These are phyloP conservation scores for Paxillus ammoniavirescens DNA, from an alignment of 768 basidiomycete species.

Conservation along the genomic window DNA sequence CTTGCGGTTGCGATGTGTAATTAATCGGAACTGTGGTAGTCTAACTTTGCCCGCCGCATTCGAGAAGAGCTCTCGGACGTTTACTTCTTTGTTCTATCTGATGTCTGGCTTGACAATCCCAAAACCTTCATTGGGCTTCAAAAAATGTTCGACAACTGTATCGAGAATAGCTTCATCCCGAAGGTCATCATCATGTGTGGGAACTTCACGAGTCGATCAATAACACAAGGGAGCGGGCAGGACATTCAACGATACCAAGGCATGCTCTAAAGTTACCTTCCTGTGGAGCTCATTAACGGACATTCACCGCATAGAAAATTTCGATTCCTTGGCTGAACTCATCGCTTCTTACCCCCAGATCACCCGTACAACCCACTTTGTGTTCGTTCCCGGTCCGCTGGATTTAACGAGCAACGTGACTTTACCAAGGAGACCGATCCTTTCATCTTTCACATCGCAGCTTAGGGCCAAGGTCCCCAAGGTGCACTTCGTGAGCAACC, in stretches of 20 bases:
- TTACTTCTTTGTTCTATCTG: constrained; percentile 91
- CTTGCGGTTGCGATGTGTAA: background rate
- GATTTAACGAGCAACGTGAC: constrained; percentile 82
- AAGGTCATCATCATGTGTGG: constrained; percentile 91
- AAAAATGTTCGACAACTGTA: constrained; percentile 86
- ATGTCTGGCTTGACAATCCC: constrained; percentile 93
- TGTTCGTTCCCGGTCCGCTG: constrained; percentile 92
- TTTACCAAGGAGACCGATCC: constrained; percentile 78
- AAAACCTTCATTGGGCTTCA: constrained; percentile 76
- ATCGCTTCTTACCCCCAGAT: constrained; percentile 80
- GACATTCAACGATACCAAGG: constrained; percentile 88
- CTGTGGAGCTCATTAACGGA: background rate
- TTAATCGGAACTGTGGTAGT: constrained; percentile 36
- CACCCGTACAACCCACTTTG: constrained; percentile 78
- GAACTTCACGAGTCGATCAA: constrained; percentile 86
- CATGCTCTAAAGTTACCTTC: constrained; percentile 25
- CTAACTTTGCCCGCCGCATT: constrained; percentile 59
- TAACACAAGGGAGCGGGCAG: constrained; percentile 72
- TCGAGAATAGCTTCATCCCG: constrained; percentile 84
- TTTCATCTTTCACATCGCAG: constrained; percentile 69
- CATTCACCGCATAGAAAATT: constrained; percentile 61
- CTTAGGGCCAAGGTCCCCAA: constrained; percentile 75
- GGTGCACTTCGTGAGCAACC: constrained; percentile 83
- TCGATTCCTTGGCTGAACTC: constrained; percentile 83
- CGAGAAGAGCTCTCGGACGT: constrained; percentile 71